Conservation (phyloP, 805 yeast genomes). For the Starmerella bacillaris region DNA sequence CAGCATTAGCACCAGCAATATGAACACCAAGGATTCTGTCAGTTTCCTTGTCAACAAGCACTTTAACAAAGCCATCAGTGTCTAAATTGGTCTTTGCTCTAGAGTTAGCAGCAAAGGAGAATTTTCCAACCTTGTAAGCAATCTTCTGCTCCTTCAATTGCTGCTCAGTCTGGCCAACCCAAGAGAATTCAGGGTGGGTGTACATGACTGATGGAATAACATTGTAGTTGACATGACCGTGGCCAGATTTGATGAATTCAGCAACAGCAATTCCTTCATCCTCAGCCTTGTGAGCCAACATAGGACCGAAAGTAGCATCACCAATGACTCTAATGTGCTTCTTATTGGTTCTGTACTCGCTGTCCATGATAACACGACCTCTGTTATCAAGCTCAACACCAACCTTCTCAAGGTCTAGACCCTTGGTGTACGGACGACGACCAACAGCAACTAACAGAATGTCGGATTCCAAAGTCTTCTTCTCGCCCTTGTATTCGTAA, state of each 20-base stretch:
- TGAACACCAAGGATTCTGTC: slow-evolving; percentile 93
- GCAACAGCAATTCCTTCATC: slow-evolving; percentile 99
- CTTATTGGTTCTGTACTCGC: slow-evolving; percentile 77
- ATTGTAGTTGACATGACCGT: slow-evolving; percentile 95
- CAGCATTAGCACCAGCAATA: slow-evolving; percentile 95
- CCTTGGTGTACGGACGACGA: slow-evolving; percentile 91
- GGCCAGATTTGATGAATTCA: slow-evolving; percentile 80
- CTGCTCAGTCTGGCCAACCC: slow-evolving; percentile 96
- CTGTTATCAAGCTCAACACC: slow-evolving; percentile 82
- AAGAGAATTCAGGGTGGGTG: slow-evolving; percentile 98
- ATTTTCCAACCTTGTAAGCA: slow-evolving; percentile 84
- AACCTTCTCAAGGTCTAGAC: slow-evolving; percentile 69
- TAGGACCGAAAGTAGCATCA: slow-evolving; percentile 95
- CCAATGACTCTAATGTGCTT: slow-evolving; percentile 95
- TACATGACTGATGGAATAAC: slow-evolving; percentile 98
- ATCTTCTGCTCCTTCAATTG: slow-evolving; percentile 85
- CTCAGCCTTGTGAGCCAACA: slow-evolving; percentile 99
- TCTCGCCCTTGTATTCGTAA: slow-evolving; percentile 77
- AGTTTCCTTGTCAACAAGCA: slow-evolving; percentile 90
- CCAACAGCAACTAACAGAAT: slow-evolving; percentile 94
- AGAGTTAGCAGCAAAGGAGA: slow-evolving; percentile 97
- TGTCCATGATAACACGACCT: slow-evolving; percentile 88
- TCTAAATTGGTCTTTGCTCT: slow-evolving; percentile 97
- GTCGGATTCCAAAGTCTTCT: slow-evolving; percentile 73
- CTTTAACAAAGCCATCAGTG: slow-evolving; percentile 93